These are phyloP conservation scores for Rhizophora apiculata DNA, from an alignment of 345 rosid genomes.

Conservation along the genomic window DNA sequence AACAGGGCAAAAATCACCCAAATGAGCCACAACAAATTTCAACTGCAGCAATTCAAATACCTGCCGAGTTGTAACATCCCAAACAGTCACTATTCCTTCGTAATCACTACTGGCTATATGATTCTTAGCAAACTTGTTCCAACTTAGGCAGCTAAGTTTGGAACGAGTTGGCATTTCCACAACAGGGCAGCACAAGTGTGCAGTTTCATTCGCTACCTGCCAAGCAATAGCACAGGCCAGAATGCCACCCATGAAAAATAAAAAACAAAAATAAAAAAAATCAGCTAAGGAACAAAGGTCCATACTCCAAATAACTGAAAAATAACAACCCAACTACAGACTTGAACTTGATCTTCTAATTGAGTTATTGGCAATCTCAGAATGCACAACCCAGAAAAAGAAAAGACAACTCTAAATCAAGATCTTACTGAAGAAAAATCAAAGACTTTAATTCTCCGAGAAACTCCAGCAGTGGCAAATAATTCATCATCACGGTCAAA, in stretches of 20 bases:
- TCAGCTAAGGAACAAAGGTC: not conserved
- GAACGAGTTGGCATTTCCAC: slow-evolving; percentile 97
- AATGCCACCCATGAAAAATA: not conserved
- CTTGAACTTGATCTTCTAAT: not conserved
- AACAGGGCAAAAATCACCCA: slow-evolving; percentile 1
- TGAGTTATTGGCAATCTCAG: not conserved
- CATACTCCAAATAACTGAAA: not conserved
- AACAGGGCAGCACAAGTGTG: slow-evolving; percentile 77
- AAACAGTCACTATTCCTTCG: slow-evolving; percentile 96
- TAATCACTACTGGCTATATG: slow-evolving; percentile 98
- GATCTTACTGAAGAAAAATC: slow-evolving; percentile 80
- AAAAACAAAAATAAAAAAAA: not conserved
- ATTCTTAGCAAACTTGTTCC: slow-evolving; percentile 90
- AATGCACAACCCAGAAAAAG: not conserved
- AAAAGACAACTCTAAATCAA: slow-evolving; percentile 2
- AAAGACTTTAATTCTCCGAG: slow-evolving; percentile 88
- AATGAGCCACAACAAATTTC: slow-evolving; percentile 1
- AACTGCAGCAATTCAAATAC: slow-evolving; percentile 24
- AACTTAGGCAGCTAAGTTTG: slow-evolving; percentile 95
- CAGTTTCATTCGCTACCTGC: slow-evolving; percentile 80
- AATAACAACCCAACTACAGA: too few species aligned
- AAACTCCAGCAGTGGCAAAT: slow-evolving; percentile 99
- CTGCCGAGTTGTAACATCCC: slow-evolving; percentile 98
- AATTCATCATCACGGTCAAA: slow-evolving; percentile 96
- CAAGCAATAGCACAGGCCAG: slow-evolving; percentile 19